These are phyloP conservation scores for Hibiscus trionum DNA, from an alignment of 345 rosid genomes.

Conservation along the genomic window DNA sequence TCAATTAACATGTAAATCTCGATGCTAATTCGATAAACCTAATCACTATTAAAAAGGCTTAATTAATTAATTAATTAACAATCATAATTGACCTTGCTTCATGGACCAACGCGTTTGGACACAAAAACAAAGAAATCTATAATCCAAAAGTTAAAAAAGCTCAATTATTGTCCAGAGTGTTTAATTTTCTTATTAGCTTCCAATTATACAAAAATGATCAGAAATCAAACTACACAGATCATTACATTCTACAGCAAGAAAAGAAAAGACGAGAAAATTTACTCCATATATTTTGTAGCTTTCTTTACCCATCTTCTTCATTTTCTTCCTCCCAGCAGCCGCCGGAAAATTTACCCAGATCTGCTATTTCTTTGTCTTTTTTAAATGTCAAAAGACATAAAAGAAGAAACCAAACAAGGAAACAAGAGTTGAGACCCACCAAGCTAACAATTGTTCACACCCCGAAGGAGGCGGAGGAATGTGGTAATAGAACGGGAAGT, in stretches of 20 bases:
- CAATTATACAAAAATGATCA: slow-evolving; percentile 15
- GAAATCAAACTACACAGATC: slow-evolving; percentile 23
- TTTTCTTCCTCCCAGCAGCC: not conserved
- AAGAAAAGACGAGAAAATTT: slow-evolving; percentile 1
- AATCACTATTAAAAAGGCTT: not conserved
- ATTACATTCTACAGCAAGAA: slow-evolving; percentile 6
- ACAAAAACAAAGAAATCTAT: not conserved
- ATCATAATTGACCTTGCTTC: not conserved
- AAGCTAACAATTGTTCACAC: slow-evolving; percentile 15
- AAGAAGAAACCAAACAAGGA: slow-evolving; percentile 19
- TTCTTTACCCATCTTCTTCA: not conserved
- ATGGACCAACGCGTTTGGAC: not conserved
- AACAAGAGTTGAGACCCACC: not conserved
- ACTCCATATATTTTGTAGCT: not conserved
- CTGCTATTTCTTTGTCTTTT: slow-evolving; percentile 17
- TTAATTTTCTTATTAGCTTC: not conserved
- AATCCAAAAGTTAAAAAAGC: not conserved
- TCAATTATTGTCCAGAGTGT: slow-evolving; percentile 2
- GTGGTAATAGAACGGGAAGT: slow-evolving; percentile 80
- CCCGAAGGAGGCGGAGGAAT: slow-evolving; percentile 46
- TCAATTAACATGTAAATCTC: not conserved
- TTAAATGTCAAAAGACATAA: slow-evolving; percentile 19
- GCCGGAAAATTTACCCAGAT: slow-evolving; percentile 20
- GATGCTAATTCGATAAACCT: not conserved
- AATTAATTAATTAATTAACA: not conserved